A percentile compares a stretch with the other conserved stretches of the same genome.
phyloP scores from a whole-genome alignment of 2,329 filamentous ascomycete species.

The Paraconiothyrium sp. region DNA sequence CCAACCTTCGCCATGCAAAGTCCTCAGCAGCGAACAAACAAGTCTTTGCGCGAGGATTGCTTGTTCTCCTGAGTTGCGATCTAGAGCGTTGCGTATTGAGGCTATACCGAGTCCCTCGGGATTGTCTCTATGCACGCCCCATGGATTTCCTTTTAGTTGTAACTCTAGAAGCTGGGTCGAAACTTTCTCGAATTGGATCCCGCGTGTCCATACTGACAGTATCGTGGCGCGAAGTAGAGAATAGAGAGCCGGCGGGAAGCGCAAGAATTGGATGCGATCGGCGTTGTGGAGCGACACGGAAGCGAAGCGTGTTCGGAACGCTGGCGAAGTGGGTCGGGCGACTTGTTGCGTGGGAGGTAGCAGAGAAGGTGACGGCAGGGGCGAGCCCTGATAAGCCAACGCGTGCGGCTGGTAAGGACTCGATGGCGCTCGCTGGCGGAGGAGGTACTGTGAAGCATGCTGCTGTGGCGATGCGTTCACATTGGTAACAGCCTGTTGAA shows the following conservation, averaged over 20 bases:
- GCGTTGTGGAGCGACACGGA: constrained; percentile 13
- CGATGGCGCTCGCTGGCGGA: neutral
- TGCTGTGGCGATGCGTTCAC: neutral
- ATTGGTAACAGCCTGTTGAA: neutral
- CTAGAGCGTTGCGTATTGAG: constrained; percentile 15
- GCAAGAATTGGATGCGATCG: constrained; percentile 38
- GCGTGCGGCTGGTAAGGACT: constrained; percentile 8
- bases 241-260: constrained; percentile 38
- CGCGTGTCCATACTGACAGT: constrained; percentile 31
- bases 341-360: neutral
- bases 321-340: neutral
- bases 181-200: constrained; percentile 36
- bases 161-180: constrained; percentile 32
- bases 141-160: constrained; percentile 46
- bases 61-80: constrained; percentile 20
- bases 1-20: constrained; percentile 46
- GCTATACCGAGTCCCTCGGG: neutral
- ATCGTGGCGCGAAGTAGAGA: constrained; percentile 32
- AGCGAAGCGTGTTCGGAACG: constrained; percentile 18
- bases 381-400: neutral
- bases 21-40: constrained; percentile 38
- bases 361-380: constrained; percentile 6
- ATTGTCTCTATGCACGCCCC: constrained; percentile 23
- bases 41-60: constrained; percentile 38
- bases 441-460: neutral